These are phyloP conservation scores for Auricularia sp. DNA, from an alignment of 768 basidiomycete species.

Conservation along the genomic window DNA sequence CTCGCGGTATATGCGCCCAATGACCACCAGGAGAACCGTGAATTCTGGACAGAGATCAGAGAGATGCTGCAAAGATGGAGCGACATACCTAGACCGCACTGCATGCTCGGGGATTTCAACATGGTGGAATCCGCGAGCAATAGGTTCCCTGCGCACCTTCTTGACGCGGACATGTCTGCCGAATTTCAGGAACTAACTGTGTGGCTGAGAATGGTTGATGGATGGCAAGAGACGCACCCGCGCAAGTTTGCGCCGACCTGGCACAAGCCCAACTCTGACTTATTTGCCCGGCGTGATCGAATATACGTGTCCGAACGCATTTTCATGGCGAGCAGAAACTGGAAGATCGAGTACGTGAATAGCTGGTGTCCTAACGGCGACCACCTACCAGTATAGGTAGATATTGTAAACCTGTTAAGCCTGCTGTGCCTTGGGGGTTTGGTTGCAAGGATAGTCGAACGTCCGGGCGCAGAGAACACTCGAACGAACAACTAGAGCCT, in stretches of 20 bases:
- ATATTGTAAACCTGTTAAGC: not conserved
- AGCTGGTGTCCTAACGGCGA: not conserved
- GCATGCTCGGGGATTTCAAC: constrained; percentile 9
- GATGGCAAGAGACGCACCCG: not conserved
- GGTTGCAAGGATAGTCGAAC: too few relatives aligned
- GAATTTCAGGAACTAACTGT: not conserved
- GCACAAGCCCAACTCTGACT: not conserved
- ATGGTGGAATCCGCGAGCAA: constrained; percentile 6
- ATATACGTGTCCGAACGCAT: not conserved
- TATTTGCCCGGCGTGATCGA: not conserved
- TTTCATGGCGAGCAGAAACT: not conserved
- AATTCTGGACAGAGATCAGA: not conserved
- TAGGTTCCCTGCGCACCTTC: constrained; percentile 6
- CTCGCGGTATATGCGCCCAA: not conserved
- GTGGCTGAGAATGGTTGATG: not conserved
- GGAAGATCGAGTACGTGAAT: not conserved
- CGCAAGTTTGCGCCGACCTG: not conserved
- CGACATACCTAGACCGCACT: constrained; percentile 6
- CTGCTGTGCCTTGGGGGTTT: too few relatives aligned
- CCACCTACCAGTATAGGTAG: not conserved
- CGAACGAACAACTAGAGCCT: too few relatives aligned
- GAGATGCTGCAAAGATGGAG: not conserved
- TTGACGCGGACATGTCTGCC: not conserved
- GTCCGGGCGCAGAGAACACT: too few relatives aligned
- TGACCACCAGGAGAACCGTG: not conserved